These are phyloP conservation scores for Colletotrichum simmondsii DNA, from an alignment of 2,329 filamentous ascomycete genomes.

Conservation along the genomic window DNA sequence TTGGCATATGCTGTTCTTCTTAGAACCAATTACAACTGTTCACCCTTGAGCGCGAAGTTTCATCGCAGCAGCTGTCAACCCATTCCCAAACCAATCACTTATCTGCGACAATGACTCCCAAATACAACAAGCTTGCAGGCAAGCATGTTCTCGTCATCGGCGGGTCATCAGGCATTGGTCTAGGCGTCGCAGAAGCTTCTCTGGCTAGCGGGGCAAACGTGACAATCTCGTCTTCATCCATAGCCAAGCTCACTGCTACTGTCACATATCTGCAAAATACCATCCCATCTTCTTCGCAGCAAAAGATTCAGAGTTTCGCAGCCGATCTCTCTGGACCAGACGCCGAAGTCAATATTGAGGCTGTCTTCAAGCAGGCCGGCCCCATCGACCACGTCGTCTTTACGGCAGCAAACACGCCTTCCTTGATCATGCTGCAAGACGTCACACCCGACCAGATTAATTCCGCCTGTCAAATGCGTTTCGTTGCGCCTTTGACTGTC, in stretches of 20 bases:
- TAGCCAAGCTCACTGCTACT: constrained; percentile 57
- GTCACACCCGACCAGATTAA: constrained; percentile 51
- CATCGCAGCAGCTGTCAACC: background rate
- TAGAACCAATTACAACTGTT: background rate
- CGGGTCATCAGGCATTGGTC: constrained; percentile 72
- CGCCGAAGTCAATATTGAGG: constrained; percentile 55
- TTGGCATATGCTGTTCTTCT: background rate
- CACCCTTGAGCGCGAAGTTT: background rate
- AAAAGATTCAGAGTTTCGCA: constrained; percentile 43
- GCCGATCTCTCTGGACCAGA: background rate
- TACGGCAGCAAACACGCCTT: constrained; percentile 61
- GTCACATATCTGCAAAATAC: constrained; percentile 50
- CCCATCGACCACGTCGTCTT: constrained; percentile 60
- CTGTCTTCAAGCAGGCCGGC: constrained; percentile 12
- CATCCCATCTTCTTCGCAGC: background rate
- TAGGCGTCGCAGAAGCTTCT: constrained; percentile 66
- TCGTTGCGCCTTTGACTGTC: constrained; percentile 61
- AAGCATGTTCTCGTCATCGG: constrained; percentile 68
- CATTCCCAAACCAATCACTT: too few species aligned
- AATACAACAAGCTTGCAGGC: constrained; percentile 44
- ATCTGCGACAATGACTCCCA: constrained; percentile 1
- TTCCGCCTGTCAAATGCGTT: constrained; percentile 54
- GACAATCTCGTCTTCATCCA: constrained; percentile 68
- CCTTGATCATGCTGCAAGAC: constrained; percentile 47
- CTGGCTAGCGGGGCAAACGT: constrained; percentile 66